A percentile compares a stretch with the other conserved stretches of the same genome.
Conservation (phyloP, 163 green algal species). For the Chlorella variabilis region DNA sequence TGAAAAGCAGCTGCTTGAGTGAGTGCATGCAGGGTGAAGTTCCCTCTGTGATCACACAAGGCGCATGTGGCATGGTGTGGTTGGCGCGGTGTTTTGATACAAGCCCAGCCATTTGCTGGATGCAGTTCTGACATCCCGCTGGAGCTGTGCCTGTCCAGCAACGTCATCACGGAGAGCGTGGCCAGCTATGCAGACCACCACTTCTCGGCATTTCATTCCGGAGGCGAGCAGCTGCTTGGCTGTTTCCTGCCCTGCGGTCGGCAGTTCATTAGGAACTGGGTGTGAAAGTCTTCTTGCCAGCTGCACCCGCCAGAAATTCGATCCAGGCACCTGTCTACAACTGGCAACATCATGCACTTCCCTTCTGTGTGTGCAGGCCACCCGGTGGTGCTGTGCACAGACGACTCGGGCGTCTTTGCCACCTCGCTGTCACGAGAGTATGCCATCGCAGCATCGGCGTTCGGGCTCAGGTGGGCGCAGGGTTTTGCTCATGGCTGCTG, state of each 20-base stretch:
- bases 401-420: slow-evolving; percentile 78
- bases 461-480: slow-evolving; percentile 27
- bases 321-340: too few relatives aligned
- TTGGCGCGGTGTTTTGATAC: too few relatives aligned
- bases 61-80: too few relatives aligned
- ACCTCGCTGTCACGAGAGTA: slow-evolving; percentile 78
- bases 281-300: too few relatives aligned
- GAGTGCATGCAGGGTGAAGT: slow-evolving; percentile 1
- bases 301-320: too few relatives aligned
- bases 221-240: slow-evolving; percentile 3
- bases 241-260: too few relatives aligned
- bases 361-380: too few relatives aligned
- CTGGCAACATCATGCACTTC: too few relatives aligned
- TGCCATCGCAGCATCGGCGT: slow-evolving; percentile 46
- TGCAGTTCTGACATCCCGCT: slow-evolving; percentile 67
- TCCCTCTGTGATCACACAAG: too few relatives aligned
- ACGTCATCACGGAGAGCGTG: slow-evolving; percentile 74
- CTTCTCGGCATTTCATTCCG: slow-evolving; percentile 62
- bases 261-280: too few relatives aligned
- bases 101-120: too few relatives aligned
- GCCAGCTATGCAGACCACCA: slow-evolving; percentile 74
- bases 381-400: slow-evolving; percentile 87
- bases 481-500: neutral
- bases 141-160: slow-evolving; percentile 89
- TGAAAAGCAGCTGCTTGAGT: slow-evolving; percentile 54